Evolutionary conservation across 2,329 filamentous ascomycete species (phyloP), one percentile per base, ranked within the genome.

Genomic region (Chalaropsis thielavioides): DNA sequence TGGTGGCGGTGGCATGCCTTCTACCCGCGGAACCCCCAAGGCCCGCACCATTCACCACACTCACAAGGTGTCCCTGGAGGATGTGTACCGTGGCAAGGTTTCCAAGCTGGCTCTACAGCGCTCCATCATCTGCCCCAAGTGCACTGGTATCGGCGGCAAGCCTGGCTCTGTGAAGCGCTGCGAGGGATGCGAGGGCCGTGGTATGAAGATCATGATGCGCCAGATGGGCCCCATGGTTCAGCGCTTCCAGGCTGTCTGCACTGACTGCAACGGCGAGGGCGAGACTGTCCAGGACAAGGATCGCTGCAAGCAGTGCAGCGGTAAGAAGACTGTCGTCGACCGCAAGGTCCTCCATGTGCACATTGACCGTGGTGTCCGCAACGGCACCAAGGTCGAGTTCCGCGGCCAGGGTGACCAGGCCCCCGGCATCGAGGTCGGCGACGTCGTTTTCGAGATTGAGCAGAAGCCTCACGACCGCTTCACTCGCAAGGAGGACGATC

Each of bases 201-300:
- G 94, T 77, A 96, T 96, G 89, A 97, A 97, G 88, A 96, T 90
- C 49, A 97, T 99, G 92, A 96, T 99, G 94, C 89, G 95, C 74
- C 94, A 99, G 79, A 97, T 99, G 92, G 94, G 94, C 62, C 94
- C 94, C 67, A 99, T 99, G 94, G 97, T 99, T 71, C 95, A 99
- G 80, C 90, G 94, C 66, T 99, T 99, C 85, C 94, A 99, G 82
- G 97, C 92, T 38, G 92, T 96, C 71, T 99, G 94, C 83, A 89
- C 92, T 35, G 95, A 99, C 78, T 99, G 94, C 76, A 92, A 94
- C 71, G 95, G 95, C 69, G 94, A 99, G 77, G 92, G 94, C 68
- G 94, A 99, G 80, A 91, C 88, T 69, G 92, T 99, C 76, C 90
- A 90, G 74, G 92, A 97, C 70, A 95, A 95, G 81, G 94, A 99